A percentile compares a stretch with the other conserved stretches of the same genome.
Evolutionary conservation across 176 grass and related monocot species (phyloP).

Genomic region (Lolium multiflorum): DNA sequence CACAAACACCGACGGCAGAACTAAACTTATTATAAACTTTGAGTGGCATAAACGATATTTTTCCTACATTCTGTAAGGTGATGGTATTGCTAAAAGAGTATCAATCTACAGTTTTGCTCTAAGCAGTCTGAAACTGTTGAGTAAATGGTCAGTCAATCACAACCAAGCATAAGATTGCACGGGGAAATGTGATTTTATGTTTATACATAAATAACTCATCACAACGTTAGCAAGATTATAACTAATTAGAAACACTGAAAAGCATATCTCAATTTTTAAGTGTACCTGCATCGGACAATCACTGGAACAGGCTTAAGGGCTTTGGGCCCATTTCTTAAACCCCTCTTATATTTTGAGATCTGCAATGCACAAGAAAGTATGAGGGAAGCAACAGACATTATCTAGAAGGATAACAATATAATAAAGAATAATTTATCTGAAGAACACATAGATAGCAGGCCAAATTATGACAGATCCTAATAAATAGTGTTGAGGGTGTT

Average conservation of each 20-base stretch:
- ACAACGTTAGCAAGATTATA: not conserved
- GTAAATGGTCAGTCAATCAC: not conserved
- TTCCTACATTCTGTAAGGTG: not conserved
- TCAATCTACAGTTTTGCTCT: not conserved
- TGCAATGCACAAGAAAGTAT: conserved; percentile 47
- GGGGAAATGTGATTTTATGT: not conserved
- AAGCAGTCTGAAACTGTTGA: not conserved
- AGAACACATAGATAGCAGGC: not conserved
- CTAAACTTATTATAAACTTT: not conserved
- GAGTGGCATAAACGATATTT: not conserved
- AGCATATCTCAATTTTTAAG: conserved; percentile 6
- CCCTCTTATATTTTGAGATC: conserved; percentile 83
- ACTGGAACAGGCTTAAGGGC: conserved; percentile 90
- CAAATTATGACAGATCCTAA: not conserved
- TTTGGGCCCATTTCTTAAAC: conserved; percentile 92
- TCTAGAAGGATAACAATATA: not conserved
- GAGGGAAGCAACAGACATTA: not conserved
- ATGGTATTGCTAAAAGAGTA: not conserved
- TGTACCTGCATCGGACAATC: conserved; percentile 93
- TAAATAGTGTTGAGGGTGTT: not conserved
- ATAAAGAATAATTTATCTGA: not conserved
- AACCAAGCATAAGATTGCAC: not conserved
- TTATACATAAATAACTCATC: not conserved
- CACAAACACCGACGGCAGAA: not conserved
- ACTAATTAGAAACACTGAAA: not conserved